A percentile compares a stretch with the other conserved stretches of the same genome.
These are phyloP conservation scores for Pachysandra terminalis DNA, from an alignment of 164 flowering plant genomes.

Conservation along the genomic window DNA sequence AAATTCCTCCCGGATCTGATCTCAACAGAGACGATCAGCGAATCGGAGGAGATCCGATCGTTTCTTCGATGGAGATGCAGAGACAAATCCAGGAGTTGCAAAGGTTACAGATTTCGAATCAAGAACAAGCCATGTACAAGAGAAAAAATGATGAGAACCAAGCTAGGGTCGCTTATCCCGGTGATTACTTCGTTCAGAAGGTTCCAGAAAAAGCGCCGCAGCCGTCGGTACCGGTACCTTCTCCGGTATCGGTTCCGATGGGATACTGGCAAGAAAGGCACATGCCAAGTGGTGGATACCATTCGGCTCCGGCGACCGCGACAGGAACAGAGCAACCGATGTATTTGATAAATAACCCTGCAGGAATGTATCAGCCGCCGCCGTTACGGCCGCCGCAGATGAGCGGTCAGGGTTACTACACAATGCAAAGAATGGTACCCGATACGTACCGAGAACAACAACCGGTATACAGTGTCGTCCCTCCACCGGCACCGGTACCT, in stretches of 20 bases:
- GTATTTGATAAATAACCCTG: slow-evolving; percentile 37
- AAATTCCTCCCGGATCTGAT: slow-evolving; percentile 15
- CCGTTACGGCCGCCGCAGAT: slow-evolving; percentile 34
- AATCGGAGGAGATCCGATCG: slow-evolving; percentile 23
- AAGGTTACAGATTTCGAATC: slow-evolving; percentile 39
- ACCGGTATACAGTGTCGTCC: slow-evolving; percentile 33
- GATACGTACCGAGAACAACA: slow-evolving; percentile 46
- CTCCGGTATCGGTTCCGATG: slow-evolving; percentile 21
- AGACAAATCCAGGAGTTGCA: slow-evolving; percentile 53
- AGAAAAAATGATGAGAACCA: slow-evolving; percentile 29
- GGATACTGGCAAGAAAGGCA: slow-evolving; percentile 40
- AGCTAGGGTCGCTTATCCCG: slow-evolving; percentile 28
- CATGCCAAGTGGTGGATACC: slow-evolving; percentile 30
- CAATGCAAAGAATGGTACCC: slow-evolving; percentile 40
- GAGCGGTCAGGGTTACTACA: slow-evolving; percentile 52
- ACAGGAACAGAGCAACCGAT: slow-evolving; percentile 36
- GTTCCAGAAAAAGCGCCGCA: slow-evolving; percentile 32
- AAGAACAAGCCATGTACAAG: slow-evolving; percentile 29
- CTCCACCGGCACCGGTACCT: slow-evolving; percentile 6
- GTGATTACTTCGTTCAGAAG: slow-evolving; percentile 40
- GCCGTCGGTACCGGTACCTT: slow-evolving; percentile 11
- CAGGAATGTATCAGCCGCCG: slow-evolving; percentile 33
- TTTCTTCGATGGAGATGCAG: slow-evolving; percentile 39
- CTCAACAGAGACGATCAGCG: slow-evolving; percentile 27
- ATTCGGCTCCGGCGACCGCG: slow-evolving; percentile 8